phyloP scores from a whole-genome alignment of 2,329 filamentous ascomycete genomes.

The Trichophyton benhamiae region DNA sequence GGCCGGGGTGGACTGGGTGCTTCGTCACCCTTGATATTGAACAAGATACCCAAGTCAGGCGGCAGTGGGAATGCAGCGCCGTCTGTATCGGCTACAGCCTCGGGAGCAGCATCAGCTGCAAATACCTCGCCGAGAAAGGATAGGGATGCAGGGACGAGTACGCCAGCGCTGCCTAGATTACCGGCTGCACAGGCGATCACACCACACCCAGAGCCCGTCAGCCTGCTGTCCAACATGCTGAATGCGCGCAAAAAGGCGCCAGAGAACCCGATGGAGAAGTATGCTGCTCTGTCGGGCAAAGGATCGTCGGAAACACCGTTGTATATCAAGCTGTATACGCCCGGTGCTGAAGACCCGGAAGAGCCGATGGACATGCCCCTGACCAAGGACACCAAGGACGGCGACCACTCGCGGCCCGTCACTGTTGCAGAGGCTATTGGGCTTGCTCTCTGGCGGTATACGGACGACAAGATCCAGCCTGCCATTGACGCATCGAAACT shows the following conservation, averaged over 20 bases:
- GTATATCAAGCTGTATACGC: constrained; percentile 52
- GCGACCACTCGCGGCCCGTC: constrained; percentile 35
- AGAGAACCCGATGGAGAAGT: constrained; percentile 50
- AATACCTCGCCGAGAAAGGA: constrained; percentile 41
- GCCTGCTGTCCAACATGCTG: constrained; percentile 46
- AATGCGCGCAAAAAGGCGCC: constrained; percentile 45
- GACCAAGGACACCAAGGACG: constrained; percentile 43
- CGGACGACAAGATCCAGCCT: constrained; percentile 46
- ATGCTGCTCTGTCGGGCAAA: constrained; percentile 48
- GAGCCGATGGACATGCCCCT: constrained; percentile 48
- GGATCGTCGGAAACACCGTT: constrained; percentile 45
- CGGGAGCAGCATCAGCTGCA: not conserved
- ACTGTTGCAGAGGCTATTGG: constrained; percentile 53
- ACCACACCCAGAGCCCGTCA: constrained; percentile 37
- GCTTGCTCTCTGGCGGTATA: constrained; percentile 49
- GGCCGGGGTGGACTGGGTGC: constrained; percentile 38
- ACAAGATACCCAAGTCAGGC: constrained; percentile 25
- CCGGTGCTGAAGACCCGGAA: constrained; percentile 45
- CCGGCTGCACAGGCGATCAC: constrained; percentile 52
- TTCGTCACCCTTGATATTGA: constrained; percentile 39
- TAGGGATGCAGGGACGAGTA: constrained; percentile 24
- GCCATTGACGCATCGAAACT: constrained; percentile 39
- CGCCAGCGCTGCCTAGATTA: constrained; percentile 43
- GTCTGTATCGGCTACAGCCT: constrained; percentile 18
- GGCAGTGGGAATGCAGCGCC: not conserved